These are phyloP conservation scores for Stylonectria norvegica DNA, from an alignment of 2,329 filamentous ascomycete species.

Conservation along the genomic window DNA sequence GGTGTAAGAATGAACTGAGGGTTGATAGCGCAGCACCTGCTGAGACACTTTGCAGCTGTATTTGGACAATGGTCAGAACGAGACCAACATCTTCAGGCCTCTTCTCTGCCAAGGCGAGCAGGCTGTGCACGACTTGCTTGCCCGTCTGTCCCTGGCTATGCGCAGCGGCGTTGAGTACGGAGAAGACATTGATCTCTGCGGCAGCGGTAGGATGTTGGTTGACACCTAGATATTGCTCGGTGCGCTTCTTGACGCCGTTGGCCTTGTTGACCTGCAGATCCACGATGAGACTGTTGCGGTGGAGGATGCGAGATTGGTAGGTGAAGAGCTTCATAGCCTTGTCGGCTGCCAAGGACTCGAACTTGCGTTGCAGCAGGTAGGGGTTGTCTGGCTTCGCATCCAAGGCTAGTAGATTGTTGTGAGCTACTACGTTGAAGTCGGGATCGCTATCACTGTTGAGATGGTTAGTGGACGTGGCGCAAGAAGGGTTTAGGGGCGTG, in stretches of 20 bases:
- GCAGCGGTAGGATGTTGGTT: constrained; percentile 27
- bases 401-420: constrained; percentile 57
- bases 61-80: constrained; percentile 73
- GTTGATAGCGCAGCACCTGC: constrained; percentile 69
- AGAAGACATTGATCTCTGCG: constrained; percentile 39
- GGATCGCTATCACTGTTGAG: constrained; percentile 58
- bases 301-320: constrained; percentile 59
- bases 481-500: neutral
- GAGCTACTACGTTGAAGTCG: constrained; percentile 62
- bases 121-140: constrained; percentile 65
- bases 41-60: constrained; percentile 72
- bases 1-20: constrained; percentile 70
- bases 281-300: constrained; percentile 61
- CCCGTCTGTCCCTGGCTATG: constrained; percentile 61
- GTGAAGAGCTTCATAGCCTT: constrained; percentile 65
- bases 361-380: constrained; percentile 61
- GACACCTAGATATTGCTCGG: constrained; percentile 38
- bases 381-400: constrained; percentile 54
- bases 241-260: constrained; percentile 53
- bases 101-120: constrained; percentile 67
- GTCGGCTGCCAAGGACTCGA: constrained; percentile 48
- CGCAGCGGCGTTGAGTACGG: constrained; percentile 66
- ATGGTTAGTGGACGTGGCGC: constrained; percentile 26
- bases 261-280: constrained; percentile 67
- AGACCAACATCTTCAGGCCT: constrained; percentile 78